Conservation (phyloP, 2,329 filamentous ascomycete genomes). For the Orbilia javanica region DNA sequence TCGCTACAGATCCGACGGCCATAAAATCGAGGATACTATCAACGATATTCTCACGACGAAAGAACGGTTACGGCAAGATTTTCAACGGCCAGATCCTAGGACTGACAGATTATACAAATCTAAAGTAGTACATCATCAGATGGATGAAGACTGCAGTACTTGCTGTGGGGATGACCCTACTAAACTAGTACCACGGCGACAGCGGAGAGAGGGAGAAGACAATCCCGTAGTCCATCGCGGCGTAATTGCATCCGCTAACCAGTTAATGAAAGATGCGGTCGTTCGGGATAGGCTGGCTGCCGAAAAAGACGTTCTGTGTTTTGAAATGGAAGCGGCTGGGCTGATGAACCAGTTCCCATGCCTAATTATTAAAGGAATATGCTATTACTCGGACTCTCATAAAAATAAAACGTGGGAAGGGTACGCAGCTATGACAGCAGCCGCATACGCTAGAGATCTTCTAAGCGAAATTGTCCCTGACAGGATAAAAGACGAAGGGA, state of each 20-base stretch:
- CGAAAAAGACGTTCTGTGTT: conserved; percentile 38
- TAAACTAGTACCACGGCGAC: not conserved
- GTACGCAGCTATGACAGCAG: conserved; percentile 7
- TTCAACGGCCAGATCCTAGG: not conserved
- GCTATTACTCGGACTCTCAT: conserved; percentile 62
- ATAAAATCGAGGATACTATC: not conserved
- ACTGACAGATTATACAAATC: not conserved
- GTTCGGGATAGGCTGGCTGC: conserved; percentile 57
- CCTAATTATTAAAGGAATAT: conserved; percentile 62
- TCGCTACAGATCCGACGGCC: not conserved
- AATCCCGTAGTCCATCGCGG: conserved; percentile 61
- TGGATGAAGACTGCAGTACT: not conserved
- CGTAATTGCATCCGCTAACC: conserved; percentile 62
- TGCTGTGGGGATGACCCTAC: conserved; percentile 57
- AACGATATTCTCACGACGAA: not conserved
- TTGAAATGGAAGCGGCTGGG: conserved; percentile 53
- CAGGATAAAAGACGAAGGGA: not conserved
- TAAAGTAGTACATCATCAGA: not conserved
- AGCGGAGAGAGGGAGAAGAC: conserved; percentile 2
- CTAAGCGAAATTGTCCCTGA: not conserved
- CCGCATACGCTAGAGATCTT: not conserved
- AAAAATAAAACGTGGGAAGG: conserved; percentile 62
- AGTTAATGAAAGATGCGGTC: conserved; percentile 60
- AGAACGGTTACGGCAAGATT: not conserved
- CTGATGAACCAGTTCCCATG: conserved; percentile 61